Percentiles rank a stretch among this genome's conserved stretches.
These are phyloP conservation scores for Aspergillus niger DNA, from an alignment of 2,329 filamentous ascomycete species.

Conservation along the genomic window DNA sequence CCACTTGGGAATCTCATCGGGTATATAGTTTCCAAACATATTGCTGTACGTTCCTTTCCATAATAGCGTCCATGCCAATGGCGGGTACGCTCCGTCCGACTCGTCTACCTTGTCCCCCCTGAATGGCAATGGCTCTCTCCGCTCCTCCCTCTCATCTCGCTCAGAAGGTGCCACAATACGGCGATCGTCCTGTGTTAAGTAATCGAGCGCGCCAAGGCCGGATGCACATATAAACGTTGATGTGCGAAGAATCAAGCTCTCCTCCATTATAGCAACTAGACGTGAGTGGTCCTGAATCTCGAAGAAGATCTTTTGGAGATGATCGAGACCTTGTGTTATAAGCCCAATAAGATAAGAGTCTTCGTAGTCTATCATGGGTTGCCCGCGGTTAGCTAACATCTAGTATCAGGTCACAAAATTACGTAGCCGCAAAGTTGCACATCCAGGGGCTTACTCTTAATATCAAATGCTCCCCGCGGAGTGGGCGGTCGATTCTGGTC, in stretches of 20 bases:
- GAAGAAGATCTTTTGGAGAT: too few species aligned
- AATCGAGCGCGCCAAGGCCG: not conserved
- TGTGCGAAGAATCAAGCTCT: not conserved
- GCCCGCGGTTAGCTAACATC: too few species aligned
- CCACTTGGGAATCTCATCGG: slow-evolving; percentile 8
- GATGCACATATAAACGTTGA: not conserved
- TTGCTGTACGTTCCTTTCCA: slow-evolving; percentile 16
- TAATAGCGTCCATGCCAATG: slow-evolving; percentile 15
- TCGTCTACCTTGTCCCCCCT: not conserved
- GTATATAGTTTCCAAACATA: not conserved
- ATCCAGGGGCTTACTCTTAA: too few species aligned
- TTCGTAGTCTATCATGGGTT: too few species aligned
- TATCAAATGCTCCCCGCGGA: too few species aligned
- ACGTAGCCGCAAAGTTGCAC: too few species aligned
- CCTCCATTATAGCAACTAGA: not conserved
- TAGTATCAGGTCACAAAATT: too few species aligned
- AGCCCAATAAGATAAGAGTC: too few species aligned
- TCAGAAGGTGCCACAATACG: not conserved
- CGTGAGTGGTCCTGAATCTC: not conserved
- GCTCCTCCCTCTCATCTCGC: not conserved
- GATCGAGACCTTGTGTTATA: too few species aligned
- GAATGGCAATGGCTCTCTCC: slow-evolving; percentile 10
- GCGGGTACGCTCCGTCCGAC: slow-evolving; percentile 5
- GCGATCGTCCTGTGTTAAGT: not conserved
- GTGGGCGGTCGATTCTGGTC: not conserved